These are phyloP conservation scores for Pisolithus sp. DNA, from an alignment of 768 basidiomycete species.

Conservation along the genomic window DNA sequence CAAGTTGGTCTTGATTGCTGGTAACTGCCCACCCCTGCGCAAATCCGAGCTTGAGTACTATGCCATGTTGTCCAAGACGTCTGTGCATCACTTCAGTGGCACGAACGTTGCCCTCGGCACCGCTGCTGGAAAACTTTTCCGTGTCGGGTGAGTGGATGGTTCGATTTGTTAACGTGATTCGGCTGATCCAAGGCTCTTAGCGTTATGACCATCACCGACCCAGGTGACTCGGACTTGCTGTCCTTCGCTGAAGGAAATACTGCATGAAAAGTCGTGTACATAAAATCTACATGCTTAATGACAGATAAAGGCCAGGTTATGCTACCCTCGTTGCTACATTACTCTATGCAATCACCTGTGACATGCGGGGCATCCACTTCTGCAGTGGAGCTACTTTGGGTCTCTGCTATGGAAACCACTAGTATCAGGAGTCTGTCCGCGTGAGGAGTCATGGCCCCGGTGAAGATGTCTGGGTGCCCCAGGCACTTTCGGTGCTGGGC, in stretches of 20 bases:
- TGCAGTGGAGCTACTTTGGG: no score
- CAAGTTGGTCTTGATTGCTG: conserved; percentile 97
- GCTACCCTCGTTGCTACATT: neutral
- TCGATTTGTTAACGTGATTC: neutral
- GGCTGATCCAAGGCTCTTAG: conserved; percentile 1
- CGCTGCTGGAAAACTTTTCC: conserved; percentile 98
- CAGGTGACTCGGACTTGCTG: conserved; percentile 94
- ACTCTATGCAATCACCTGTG: neutral
- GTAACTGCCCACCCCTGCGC: conserved; percentile 97
- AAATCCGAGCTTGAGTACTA: conserved; percentile 99
- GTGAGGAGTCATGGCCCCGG: neutral
- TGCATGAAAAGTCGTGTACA: conserved; percentile 36
- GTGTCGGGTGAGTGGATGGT: conserved; percentile 66
- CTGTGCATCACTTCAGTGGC: conserved; percentile 96
- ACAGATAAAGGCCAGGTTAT: neutral
- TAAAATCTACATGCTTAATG: conserved; percentile 1
- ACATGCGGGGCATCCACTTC: neutral
- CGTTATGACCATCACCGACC: conserved; percentile 70
- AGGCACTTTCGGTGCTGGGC: no score
- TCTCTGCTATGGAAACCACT: neutral
- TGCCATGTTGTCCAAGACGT: conserved; percentile 99
- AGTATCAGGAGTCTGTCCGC: neutral
- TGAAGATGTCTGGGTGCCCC: no score
- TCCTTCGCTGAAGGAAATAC: conserved; percentile 72
- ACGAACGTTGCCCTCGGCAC: conserved; percentile 98